phyloP scores from a whole-genome alignment of 1,139 yeast species.

The Yamadazyma oceani region DNA sequence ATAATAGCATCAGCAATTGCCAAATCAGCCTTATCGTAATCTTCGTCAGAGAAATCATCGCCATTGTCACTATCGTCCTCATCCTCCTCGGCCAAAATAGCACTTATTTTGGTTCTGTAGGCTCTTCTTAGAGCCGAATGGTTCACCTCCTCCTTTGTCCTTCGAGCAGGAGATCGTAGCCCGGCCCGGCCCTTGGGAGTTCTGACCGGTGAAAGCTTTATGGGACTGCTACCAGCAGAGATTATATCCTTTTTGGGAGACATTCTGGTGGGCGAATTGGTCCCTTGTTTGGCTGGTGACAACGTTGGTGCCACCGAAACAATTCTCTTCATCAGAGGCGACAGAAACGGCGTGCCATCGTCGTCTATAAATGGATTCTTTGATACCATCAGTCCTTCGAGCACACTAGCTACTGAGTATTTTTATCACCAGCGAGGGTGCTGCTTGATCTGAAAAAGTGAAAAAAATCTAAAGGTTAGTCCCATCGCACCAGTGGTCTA shows the following conservation, averaged over 20 bases:
- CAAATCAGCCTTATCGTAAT: slow-evolving; percentile 35
- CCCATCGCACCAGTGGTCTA: too few species aligned
- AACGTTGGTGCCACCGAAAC: neutral
- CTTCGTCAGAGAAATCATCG: neutral
- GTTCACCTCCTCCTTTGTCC: slow-evolving; percentile 43
- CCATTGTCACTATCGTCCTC: slow-evolving; percentile 26
- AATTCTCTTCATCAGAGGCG: slow-evolving; percentile 1
- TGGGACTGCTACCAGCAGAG: slow-evolving; percentile 8
- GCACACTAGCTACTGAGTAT: too few species aligned
- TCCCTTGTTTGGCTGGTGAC: too few species aligned
- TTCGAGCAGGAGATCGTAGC: slow-evolving; percentile 41
- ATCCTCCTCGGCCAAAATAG: slow-evolving; percentile 36
- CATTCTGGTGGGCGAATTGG: slow-evolving; percentile 1
- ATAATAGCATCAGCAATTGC: slow-evolving; percentile 47
- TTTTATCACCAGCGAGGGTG: neutral
- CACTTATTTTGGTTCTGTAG: slow-evolving; percentile 28
- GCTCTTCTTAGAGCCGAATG: slow-evolving; percentile 55
- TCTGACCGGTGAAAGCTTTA: slow-evolving; percentile 26
- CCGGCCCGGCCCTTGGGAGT: slow-evolving; percentile 51
- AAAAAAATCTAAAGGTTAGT: neutral
- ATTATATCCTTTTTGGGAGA: slow-evolving; percentile 29
- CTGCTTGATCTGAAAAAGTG: neutral
- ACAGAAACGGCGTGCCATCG: slow-evolving; percentile 1
- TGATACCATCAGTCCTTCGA: neutral
- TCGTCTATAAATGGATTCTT: neutral